Evolutionary conservation across 352 stramenopile genomes (phyloP).

Genomic region (Thraustochytrium sp.): DNA sequence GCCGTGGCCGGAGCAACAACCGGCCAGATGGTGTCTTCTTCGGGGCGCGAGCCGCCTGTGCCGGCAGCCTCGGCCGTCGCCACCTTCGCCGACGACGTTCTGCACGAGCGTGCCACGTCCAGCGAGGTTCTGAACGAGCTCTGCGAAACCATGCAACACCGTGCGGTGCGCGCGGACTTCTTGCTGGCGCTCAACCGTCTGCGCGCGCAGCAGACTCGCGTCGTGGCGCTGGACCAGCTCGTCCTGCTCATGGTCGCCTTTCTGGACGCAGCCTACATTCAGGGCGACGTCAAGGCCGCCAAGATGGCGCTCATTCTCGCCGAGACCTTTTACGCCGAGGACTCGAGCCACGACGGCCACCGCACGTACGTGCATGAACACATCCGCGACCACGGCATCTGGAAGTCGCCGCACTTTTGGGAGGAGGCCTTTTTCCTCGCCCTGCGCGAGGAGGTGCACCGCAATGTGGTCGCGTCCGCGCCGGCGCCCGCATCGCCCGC

Average conservation of each 20-base stretch:
- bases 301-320: conserved; percentile 38
- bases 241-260: conserved; percentile 28
- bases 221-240: not conserved
- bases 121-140: not conserved
- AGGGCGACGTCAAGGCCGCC: conserved; percentile 19
- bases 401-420: conserved; percentile 29
- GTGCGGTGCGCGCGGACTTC: not conserved
- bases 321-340: conserved; percentile 37
- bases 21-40: not conserved
- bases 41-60: not conserved
- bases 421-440: conserved; percentile 36
- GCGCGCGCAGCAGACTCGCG: not conserved
- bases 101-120: not conserved
- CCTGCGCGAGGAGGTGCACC: conserved; percentile 15
- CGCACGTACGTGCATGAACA: conserved; percentile 6
- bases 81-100: not conserved
- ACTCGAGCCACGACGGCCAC: not conserved
- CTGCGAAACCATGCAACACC: conserved; percentile 1
- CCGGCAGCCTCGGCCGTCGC: not conserved
- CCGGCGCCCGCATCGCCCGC: no score
- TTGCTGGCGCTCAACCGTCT: not conserved
- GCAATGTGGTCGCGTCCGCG: not conserved
- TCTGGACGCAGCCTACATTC: conserved; percentile 23
- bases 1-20: not conserved
- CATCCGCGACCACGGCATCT: conserved; percentile 35